Conservation (phyloP, 768 basidiomycete species). For the Mrakia blollopis region DNA sequence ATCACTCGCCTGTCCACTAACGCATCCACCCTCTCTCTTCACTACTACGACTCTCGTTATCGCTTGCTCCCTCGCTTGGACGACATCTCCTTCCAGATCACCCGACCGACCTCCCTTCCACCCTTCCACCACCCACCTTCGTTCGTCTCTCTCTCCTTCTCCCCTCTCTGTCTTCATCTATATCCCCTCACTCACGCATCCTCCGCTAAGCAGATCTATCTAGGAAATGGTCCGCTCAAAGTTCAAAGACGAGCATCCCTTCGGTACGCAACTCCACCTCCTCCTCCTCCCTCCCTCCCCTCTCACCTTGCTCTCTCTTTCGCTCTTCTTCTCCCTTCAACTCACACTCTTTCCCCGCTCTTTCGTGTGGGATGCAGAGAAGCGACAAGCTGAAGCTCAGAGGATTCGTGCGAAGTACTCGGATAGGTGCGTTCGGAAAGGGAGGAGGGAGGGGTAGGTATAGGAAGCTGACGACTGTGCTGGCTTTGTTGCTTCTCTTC, state of each 20-base stretch:
- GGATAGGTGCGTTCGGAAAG: slow-evolving; percentile 42
- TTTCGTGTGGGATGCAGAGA: no score
- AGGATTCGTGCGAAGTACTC: slow-evolving; percentile 98
- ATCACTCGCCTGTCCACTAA: no score
- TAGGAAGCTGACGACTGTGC: not conserved
- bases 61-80: not conserved
- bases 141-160: no score
- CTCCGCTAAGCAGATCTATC: no score
- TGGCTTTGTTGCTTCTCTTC: not conserved
- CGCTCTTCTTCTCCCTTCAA: no score
- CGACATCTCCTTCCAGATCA: not conserved
- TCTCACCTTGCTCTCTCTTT: not conserved
- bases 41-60: no score
- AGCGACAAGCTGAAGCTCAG: slow-evolving; percentile 98
- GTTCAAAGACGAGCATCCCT: slow-evolving; percentile 87
- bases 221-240: slow-evolving; percentile 45
- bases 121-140: not conserved
- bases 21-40: no score
- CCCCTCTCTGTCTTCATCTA: not conserved
- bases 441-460: not conserved
- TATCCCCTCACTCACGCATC: not conserved
- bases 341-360: no score
- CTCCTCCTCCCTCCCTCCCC: not conserved
- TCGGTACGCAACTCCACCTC: slow-evolving; percentile 60
- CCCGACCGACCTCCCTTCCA: not conserved